These are phyloP conservation scores for Yamadazyma triangularis DNA, from an alignment of 1,139 yeast species.

Conservation along the genomic window DNA sequence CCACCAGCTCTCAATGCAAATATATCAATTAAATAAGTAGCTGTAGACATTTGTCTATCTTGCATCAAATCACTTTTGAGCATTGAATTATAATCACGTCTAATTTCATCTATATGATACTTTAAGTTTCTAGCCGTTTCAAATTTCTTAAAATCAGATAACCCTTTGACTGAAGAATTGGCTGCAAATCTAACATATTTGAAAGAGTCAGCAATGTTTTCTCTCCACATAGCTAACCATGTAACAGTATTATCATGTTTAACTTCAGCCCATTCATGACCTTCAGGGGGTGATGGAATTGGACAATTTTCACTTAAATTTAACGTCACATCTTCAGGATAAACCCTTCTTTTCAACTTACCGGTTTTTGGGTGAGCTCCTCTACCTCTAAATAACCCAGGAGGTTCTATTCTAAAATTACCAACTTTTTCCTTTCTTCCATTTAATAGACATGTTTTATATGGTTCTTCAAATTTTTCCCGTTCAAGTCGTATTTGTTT, in stretches of 20 bases:
- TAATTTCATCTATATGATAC: conserved; percentile 63
- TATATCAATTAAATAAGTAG: conserved; percentile 86
- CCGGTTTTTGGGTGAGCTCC: conserved; percentile 98
- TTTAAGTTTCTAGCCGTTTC: conserved; percentile 89
- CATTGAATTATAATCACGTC: conserved; percentile 69
- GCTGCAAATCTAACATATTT: conserved; percentile 93
- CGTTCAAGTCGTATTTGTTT: conserved; percentile 65
- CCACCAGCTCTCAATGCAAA: conserved; percentile 98
- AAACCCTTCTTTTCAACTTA: conserved; percentile 73
- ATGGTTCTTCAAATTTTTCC: conserved; percentile 76
- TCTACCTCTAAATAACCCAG: conserved; percentile 92
- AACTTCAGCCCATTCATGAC: conserved; percentile 89
- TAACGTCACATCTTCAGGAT: conserved; percentile 84
- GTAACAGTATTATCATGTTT: conserved; percentile 86
- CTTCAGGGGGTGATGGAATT: conserved; percentile 80
- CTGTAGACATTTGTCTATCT: conserved; percentile 90
- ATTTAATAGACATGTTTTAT: conserved; percentile 72
- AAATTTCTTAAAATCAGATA: conserved; percentile 85
- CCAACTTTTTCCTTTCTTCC: conserved; percentile 93
- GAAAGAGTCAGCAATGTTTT: conserved; percentile 76
- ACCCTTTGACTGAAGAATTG: conserved; percentile 85
- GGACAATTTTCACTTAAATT: conserved; percentile 72
- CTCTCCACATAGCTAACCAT: conserved; percentile 98
- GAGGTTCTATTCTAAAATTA: conserved; percentile 92
- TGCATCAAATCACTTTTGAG: conserved; percentile 75